Conservation (phyloP, 352 stramenopile species). For the Globisporangium abappressorium region DNA sequence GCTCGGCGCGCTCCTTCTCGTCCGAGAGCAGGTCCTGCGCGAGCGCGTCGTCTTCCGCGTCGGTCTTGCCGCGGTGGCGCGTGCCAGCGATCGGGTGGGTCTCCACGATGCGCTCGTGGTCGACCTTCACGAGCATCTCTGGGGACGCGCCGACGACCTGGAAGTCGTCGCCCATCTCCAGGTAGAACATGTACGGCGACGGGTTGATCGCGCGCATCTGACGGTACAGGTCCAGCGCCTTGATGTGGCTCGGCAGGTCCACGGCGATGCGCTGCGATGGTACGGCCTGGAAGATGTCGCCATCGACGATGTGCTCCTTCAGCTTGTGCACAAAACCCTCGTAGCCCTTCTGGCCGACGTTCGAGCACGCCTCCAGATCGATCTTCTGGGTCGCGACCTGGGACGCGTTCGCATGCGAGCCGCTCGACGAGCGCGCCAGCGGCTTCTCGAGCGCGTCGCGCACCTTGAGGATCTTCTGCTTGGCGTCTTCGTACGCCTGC, state of each 20-base stretch:
- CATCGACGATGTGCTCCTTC: slow-evolving; percentile 87
- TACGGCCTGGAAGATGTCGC: slow-evolving; percentile 90
- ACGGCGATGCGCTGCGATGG: slow-evolving; percentile 78
- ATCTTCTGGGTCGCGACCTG: slow-evolving; percentile 31
- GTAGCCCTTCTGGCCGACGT: slow-evolving; percentile 82
- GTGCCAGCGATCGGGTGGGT: slow-evolving; percentile 90
- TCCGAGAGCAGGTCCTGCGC: slow-evolving; percentile 76
- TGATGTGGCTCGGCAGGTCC: slow-evolving; percentile 64
- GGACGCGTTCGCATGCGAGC: slow-evolving; percentile 48
- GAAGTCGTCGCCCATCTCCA: slow-evolving; percentile 83
- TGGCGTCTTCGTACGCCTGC: slow-evolving; percentile 67
- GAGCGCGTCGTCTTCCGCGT: slow-evolving; percentile 84
- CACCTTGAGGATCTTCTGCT: slow-evolving; percentile 68
- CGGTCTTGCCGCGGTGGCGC: slow-evolving; percentile 75
- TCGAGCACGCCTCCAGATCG: slow-evolving; percentile 73
- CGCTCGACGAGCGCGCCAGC: slow-evolving; percentile 50
- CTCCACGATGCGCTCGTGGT: slow-evolving; percentile 80
- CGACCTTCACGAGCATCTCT: slow-evolving; percentile 90
- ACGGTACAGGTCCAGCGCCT: slow-evolving; percentile 79
- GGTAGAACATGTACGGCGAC: slow-evolving; percentile 90
- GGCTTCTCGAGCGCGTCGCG: slow-evolving; percentile 60
- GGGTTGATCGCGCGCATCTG: slow-evolving; percentile 89
- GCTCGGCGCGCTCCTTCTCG: slow-evolving; percentile 89
- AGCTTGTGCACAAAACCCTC: slow-evolving; percentile 85
- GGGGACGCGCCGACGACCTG: slow-evolving; percentile 85